phyloP scores from a whole-genome alignment of 169 alveolate species.

The Eimeria acervulina region DNA sequence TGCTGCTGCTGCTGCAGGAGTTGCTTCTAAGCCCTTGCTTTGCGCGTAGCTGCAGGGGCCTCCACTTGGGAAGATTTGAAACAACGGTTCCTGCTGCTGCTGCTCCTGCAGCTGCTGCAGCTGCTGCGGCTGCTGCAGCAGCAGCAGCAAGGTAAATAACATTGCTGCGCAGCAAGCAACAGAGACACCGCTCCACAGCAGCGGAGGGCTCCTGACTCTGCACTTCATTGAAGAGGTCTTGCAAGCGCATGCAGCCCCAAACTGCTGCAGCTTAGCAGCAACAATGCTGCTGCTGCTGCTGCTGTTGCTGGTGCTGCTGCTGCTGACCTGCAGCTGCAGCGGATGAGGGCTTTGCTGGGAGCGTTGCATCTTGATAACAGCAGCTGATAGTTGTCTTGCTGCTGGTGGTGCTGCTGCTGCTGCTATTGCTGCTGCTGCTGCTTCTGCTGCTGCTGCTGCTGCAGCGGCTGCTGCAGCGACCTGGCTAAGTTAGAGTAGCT shows the following conservation, averaged over 20 bases:
- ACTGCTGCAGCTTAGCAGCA: neutral
- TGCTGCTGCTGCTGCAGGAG: slow-evolving; percentile 14
- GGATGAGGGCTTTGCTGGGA: neutral
- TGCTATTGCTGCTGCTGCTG: slow-evolving; percentile 48
- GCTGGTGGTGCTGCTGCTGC: slow-evolving; percentile 36
- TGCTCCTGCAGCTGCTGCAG: slow-evolving; percentile 13
- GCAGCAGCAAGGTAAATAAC: neutral
- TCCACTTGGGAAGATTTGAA: neutral
- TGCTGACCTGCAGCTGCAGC: slow-evolving; percentile 6
- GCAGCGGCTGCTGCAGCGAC: neutral
- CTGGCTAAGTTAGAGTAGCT: neutral
- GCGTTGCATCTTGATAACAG: neutral
- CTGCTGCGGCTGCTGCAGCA: no score
- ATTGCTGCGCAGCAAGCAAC: neutral
- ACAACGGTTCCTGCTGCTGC: slow-evolving; percentile 4
- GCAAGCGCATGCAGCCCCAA: slow-evolving; percentile 14
- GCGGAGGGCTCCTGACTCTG: neutral
- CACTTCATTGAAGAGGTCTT: neutral
- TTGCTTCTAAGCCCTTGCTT: no score
- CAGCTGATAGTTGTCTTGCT: neutral
- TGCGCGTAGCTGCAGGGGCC: neutral
- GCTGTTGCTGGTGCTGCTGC: neutral
- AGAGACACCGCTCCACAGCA: neutral
- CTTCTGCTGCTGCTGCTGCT: slow-evolving; percentile 19
- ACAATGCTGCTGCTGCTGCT: neutral